Base-by-base conservation (phyloP, 2,329 filamentous ascomycete species). In the Neofusicoccum kwambonambiense region DNA sequence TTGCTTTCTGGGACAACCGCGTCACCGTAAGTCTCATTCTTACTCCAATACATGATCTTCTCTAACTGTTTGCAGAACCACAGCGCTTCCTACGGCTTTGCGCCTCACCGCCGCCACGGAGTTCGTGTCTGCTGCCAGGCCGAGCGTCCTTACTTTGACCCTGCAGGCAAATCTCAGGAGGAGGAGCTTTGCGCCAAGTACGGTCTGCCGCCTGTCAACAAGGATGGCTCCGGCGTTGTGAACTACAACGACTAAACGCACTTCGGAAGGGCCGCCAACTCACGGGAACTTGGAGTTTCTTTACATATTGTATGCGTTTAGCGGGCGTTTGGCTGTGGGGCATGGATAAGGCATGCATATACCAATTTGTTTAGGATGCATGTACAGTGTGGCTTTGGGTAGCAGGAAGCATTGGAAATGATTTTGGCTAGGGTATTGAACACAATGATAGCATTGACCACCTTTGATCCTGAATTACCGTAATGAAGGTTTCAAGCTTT, bases 1-100 rank as follows among this genome's bases (percentile, higher is more conserved):
- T 91, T 1, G 87, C 87, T 0, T 82, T 90, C 65, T 90, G 88
- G 88, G 88, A 90, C 71, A 90, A 90, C 68, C 79, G 87, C 17
- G 77, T 82, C 42, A 82, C 80, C 27, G 39, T 41, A 41, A 41
- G 39, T 41, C 11, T 41, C 4, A 11, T 4, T 12, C 39, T 83
- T 86, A 31, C 68, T 58, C 69, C 68, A n/a, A n/a, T 39, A 4
- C 9, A 69, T 42, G 13, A 3, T 11, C 39, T 15, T 15, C 7
- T 11, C 39, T 1, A 12, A 7, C 51, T 83, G 78, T 41, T 9
- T 15, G 39, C 39, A 41, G 22, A 86, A 84, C 64, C 84, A 86
- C 67, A 78, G 80, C 3, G 84, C 84, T 6, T 80, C 83, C 0
- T 87, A 86, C 68, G 85, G 84, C 7, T 87, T 87, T 68, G 79